Evolutionary conservation across 108 stramenopile genomes (phyloP), one percentile per base, ranked within the genome.

Genomic region (Pinguiococcus pyrenoidosus): DNA sequence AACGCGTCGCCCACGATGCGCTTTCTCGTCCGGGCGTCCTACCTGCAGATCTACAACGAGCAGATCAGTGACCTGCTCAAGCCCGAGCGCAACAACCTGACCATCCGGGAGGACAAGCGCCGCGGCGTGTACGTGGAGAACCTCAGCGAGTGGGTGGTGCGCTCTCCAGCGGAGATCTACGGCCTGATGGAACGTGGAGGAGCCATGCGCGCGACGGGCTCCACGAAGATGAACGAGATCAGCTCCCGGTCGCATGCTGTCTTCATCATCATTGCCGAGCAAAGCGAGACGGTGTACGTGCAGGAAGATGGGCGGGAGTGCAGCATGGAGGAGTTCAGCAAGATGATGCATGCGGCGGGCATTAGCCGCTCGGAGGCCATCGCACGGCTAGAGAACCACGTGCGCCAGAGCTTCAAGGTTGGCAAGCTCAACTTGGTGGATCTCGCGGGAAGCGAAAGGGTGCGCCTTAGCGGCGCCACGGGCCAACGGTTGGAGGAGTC

Each of bases 41-140:
- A 75, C 51, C 44, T 79, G 7, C 78, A 79, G 55, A 79, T 79
- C 10, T 79, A 79, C 57, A 76, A 79, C 51, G 78, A 79, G 36
- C 32, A 40, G 9, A 77, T 79, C 26, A 65, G 50, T 20, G 78
- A 79, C 39, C 70, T 79, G 25, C 65, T 77, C 8, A 76, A 77
- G 65, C 75, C 74, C 9, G 74, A 74, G 34, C 50, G 70, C 8
- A 63, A 54, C 22, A 74, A 69, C 32, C 56, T 79, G 5, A 26
- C 57, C 27, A 79, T 79, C 28, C 66, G 78, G 7, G 78, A 79
- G 53, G 75, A 77, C 58, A 33, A 29, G n/a, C 40, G 36, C 13
- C 6, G 59, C 29, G 66, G 78, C 5, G 78, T 79, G 4, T 79
- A 64, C 49, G 78, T 79, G 18, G 75, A 79, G 40, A 71, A 73